Evolutionary conservation across 148 eudicot genomes (phyloP), one percentile per base, ranked within the genome.

Genomic region (Arctostaphylos glauca): DNA sequence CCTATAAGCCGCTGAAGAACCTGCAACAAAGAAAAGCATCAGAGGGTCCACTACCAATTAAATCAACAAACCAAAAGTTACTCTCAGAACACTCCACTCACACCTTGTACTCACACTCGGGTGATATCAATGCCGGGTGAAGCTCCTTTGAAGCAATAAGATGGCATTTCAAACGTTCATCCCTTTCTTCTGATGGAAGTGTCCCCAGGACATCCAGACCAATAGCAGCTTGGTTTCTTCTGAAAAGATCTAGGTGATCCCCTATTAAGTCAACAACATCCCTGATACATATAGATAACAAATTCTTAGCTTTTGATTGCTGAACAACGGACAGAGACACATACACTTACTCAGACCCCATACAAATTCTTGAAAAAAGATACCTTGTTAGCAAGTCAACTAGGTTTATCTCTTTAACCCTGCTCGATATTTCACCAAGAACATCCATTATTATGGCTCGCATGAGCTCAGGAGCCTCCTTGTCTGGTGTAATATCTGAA

Each of bases 71-170:
- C 31, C 76, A 43, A 77, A n/a, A 31, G 50, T 81, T 82, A 43
- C 23, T 86, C 84, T 79, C 43, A 85, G 85, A 84, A 83, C 81
- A 86, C 83, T 81, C 89, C 80, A 86, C 83, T 83, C 91, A 86
- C 89, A 96, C 99, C 99, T 94, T 96, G 96, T 94, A 94, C 97
- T 96, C 99, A 88, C 91, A 86, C 87, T 93, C 98, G 38, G 97
- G 81, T 83, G 98, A 96, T 73, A 93, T 74, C 90, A 96, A 88
- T 88, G 98, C 99, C 43, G 98, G 99, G 83, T 94, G 98, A 78
- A 94, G 97, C 89, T 92, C 91, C 86, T 92, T 89, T 59, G 97
- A 96, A 86, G 86, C 88, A 88, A 93, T 84, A 78, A 94, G 98
- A 90, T 96, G 94, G 85, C 93, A 96, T 82, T 93, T 96, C 89